Evolutionary conservation across 495 filamentous ascomycete genomes (phyloP).

Genomic region (Aspergillus funiculosus): DNA sequence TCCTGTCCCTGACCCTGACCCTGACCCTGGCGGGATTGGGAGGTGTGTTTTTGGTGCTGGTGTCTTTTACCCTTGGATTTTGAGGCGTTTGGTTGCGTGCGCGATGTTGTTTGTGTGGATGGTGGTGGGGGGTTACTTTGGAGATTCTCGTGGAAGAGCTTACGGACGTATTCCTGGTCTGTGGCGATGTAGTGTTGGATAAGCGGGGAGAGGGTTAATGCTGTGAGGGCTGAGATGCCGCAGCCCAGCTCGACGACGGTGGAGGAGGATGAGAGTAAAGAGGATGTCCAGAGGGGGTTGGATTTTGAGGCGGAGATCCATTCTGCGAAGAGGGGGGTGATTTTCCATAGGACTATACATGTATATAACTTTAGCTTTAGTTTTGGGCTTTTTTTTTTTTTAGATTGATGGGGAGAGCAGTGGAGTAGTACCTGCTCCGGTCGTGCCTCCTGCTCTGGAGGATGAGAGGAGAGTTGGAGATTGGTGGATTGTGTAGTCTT

Average conservation of each 20-base stretch:
- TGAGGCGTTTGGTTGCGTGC: not conserved
- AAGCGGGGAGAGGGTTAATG: conserved; percentile 54
- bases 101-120: not conserved
- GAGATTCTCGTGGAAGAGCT: conserved; percentile 69
- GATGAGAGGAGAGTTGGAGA: conserved; percentile 78
- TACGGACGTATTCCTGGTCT: conserved; percentile 80
- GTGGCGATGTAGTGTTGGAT: conserved; percentile 70
- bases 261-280: conserved; percentile 50
- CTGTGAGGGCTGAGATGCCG: conserved; percentile 75
- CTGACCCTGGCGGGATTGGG: not conserved
- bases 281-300: conserved; percentile 58
- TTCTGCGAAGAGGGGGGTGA: conserved; percentile 77
- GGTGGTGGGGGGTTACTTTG: conserved; percentile 46
- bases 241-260: conserved; percentile 77
- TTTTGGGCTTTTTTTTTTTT: no score
- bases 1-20: not conserved
- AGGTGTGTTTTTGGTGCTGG: conserved; percentile 2
- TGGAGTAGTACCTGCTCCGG: conserved; percentile 68
- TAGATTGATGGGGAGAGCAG: not conserved
- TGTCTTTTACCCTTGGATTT: conserved; percentile 24
- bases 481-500: conserved; percentile 75
- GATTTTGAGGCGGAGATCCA: conserved; percentile 59
- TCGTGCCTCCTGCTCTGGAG: conserved; percentile 75
- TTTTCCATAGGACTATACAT: conserved; percentile 75
- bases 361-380: no score